A percentile compares a stretch with the other conserved stretches of the same genome.
phyloP scores from a whole-genome alignment of 1,284 basidiomycete species.

The Trichosporon sp. region DNA sequence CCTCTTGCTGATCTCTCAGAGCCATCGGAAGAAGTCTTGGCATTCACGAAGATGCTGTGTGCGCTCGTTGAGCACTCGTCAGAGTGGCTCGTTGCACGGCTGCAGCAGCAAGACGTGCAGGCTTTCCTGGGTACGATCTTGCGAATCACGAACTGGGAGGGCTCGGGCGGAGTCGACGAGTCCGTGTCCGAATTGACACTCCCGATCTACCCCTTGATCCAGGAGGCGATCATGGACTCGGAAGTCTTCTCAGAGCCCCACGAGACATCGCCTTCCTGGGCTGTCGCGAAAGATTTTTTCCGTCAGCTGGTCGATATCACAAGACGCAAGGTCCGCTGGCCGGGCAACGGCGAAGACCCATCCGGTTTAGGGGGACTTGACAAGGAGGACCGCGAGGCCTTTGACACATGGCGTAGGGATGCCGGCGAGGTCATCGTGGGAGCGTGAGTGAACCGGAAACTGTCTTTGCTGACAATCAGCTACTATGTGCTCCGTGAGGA shows the following conservation, averaged over 20 bases:
- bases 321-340: conserved; percentile 69
- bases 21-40: conserved; percentile 45
- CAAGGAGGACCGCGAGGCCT: conserved; percentile 53
- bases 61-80: conserved; percentile 79
- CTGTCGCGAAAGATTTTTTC: conserved; percentile 68
- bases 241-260: conserved; percentile 55
- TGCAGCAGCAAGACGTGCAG: conserved; percentile 60
- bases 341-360: conserved; percentile 43
- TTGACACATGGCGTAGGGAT: conserved; percentile 64
- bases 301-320: conserved; percentile 66
- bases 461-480: conserved; percentile 24
- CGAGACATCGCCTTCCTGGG: conserved; percentile 46
- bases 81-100: conserved; percentile 65
- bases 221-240: conserved; percentile 75
- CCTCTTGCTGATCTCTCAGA: conserved; percentile 20
- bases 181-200: conserved; percentile 78
- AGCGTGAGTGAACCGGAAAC: conserved; percentile 47
- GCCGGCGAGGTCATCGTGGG: conserved; percentile 86
- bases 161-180: conserved; percentile 71
- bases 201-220: conserved; percentile 79
- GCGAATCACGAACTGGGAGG: conserved; percentile 68
- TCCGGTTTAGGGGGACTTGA: conserved; percentile 52
- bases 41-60: conserved; percentile 69
- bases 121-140: conserved; percentile 64
- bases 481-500: conserved; percentile 79